A percentile compares a stretch with the other conserved stretches of the same genome.
Evolutionary conservation across 192 early-diverging fungal species (phyloP).

Genomic region (Anaeromyces robustus): DNA sequence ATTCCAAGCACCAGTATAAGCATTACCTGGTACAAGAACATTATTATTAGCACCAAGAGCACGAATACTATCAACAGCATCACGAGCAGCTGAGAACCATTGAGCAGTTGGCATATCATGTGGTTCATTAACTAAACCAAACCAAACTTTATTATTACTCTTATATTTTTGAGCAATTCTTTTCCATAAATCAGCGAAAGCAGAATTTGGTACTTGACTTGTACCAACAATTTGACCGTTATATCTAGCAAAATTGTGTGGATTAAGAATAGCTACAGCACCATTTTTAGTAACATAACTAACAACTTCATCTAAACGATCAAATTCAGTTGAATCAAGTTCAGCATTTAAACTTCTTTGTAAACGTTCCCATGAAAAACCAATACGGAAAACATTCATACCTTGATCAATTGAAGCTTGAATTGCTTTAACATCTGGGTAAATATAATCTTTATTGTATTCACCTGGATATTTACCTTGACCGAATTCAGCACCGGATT

Average conservation of each 20-base stretch:
- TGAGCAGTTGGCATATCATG: not conserved
- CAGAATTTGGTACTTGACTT: not conserved
- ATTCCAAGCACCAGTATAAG: constrained; percentile 11
- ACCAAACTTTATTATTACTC: not conserved
- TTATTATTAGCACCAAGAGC: constrained; percentile 10
- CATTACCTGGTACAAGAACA: constrained; percentile 13
- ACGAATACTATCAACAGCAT: constrained; percentile 14
- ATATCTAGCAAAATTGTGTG: not conserved
- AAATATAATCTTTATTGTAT: not conserved
- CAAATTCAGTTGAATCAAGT: not conserved
- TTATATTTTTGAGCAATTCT: not conserved
- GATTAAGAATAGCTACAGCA: not conserved
- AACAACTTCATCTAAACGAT: not conserved
- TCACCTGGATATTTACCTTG: not conserved
- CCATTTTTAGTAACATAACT: not conserved
- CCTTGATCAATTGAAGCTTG: not conserved
- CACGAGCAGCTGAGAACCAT: constrained; percentile 5
- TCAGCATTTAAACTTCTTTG: not conserved
- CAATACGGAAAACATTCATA: not conserved
- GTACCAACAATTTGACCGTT: not conserved
- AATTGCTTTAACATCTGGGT: not conserved
- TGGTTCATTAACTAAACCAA: constrained; percentile 14
- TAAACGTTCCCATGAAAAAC: not conserved
- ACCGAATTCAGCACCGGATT: not conserved
- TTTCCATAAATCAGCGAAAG: not conserved